Base-by-base conservation (phyloP, 768 basidiomycete species). In the Gloeopeniophorella convolvens region DNA sequence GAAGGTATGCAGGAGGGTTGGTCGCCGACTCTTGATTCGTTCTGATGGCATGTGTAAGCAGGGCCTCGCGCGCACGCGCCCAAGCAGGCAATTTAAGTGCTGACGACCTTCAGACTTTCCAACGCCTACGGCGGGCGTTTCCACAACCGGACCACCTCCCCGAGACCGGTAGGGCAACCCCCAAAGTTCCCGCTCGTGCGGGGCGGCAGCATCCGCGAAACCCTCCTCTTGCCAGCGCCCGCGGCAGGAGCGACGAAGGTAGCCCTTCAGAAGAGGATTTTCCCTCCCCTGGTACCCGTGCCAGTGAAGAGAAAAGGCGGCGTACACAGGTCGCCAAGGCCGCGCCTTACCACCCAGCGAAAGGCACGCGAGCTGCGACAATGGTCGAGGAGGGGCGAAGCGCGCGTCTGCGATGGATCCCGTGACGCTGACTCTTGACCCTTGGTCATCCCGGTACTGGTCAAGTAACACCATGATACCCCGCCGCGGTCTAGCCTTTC, bases 341-440 rank as follows among this genome's bases (percentile, higher is more conserved):
- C 36, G 28, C 37, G 30, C 43, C 37, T 27, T 52, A 45, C 16
- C 27, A 34, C 20, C 45, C 54, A 2, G 39, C 43, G 10, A 33
- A n/a, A 10, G 54, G 54, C 16, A 55, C 54, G 16, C 37, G 50
- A 13, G 54, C 54, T 12, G 51, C 51, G 18, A 15, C 18, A 11
- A 53, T 48, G 34, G 16, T 43, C 12, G 45, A 42, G 28, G 42
- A 37, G 18, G 41, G 44, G 20, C 13, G 41, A n/a, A 42, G 16
- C 6, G 13, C 32, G n/a, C 31, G 20, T n/a, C n/a, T n/a, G n/a
- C n/a, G n/a, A n/a, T n/a, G n/a, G n/a, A n/a, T n/a, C n/a, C n/a
- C n/a, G n/a, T n/a, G n/a, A n/a, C n/a, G n/a, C n/a, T n/a, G n/a
- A n/a, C n/a, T n/a, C n/a, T n/a, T n/a, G n/a, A n/a, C n/a, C n/a